A percentile compares a stretch with the other conserved stretches of the same genome.
Evolutionary conservation across 805 yeast genomes (phyloP).

Genomic region (Naumovozyma baii): DNA sequence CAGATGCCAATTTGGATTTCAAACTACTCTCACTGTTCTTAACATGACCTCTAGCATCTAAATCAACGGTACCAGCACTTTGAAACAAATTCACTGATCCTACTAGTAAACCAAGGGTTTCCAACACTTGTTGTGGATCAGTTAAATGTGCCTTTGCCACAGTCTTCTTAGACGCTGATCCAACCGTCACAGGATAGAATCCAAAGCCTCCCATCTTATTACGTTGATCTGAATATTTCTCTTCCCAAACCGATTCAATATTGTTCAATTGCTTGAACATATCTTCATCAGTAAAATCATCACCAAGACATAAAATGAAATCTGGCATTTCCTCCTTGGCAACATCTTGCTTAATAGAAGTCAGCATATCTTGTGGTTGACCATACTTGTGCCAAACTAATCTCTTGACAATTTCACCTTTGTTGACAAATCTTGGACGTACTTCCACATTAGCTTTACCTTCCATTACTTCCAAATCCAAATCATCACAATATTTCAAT

Average conservation of each 20-base stretch:
- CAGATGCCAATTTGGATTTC: constrained; percentile 29
- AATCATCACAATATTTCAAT: constrained; percentile 49
- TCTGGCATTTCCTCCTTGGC: constrained; percentile 53
- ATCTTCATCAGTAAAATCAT: constrained; percentile 94
- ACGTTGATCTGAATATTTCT: constrained; percentile 31
- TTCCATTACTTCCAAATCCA: constrained; percentile 88
- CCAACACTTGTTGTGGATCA: constrained; percentile 77
- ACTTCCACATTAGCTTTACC: constrained; percentile 98
- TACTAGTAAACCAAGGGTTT: constrained; percentile 67
- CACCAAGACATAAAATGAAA: constrained; percentile 85
- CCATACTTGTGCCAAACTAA: constrained; percentile 62
- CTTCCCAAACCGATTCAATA: constrained; percentile 40
- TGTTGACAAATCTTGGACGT: constrained; percentile 88
- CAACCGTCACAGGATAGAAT: constrained; percentile 80
- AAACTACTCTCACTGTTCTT: constrained; percentile 34
- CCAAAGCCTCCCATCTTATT: constrained; percentile 49
- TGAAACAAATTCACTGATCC: constrained; percentile 75
- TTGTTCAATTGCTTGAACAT: constrained; percentile 76
- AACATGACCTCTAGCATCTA: constrained; percentile 72
- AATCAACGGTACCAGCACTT: constrained; percentile 63
- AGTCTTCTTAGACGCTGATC: constrained; percentile 82
- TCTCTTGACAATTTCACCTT: constrained; percentile 89
- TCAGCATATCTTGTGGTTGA: constrained; percentile 36
- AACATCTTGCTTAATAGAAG: constrained; percentile 26
- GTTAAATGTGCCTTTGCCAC: constrained; percentile 76